These are phyloP conservation scores for Raffaelea arxii DNA, from an alignment of 2,329 filamentous ascomycete genomes.

Conservation along the genomic window DNA sequence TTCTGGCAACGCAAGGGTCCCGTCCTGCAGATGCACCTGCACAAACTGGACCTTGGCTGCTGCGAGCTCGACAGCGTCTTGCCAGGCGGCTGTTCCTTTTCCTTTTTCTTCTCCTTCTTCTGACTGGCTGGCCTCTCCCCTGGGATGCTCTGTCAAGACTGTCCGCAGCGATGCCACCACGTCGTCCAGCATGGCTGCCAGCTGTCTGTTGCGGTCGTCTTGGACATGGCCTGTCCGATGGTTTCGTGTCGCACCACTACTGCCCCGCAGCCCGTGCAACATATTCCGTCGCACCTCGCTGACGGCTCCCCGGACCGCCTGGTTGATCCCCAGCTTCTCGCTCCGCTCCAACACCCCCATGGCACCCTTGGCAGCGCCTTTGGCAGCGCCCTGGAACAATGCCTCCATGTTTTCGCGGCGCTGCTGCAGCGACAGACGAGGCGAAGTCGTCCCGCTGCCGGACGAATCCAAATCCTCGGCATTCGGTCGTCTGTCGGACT, in stretches of 20 bases:
- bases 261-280: conserved; percentile 43
- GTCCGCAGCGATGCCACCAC: conserved; percentile 50
- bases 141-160: conserved; percentile 19
- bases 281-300: conserved; percentile 72
- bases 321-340: conserved; percentile 70
- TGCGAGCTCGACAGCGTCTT: conserved; percentile 47
- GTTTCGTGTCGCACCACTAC: conserved; percentile 8
- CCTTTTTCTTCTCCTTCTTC: background rate
- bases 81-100: conserved; percentile 13
- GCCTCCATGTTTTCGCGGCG: conserved; percentile 55
- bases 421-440: conserved; percentile 42
- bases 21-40: conserved; percentile 51
- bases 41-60: conserved; percentile 57
- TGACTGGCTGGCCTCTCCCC: background rate
- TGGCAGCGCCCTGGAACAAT: conserved; percentile 66
- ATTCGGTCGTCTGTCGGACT: background rate
- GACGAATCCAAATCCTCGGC: background rate
- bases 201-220: conserved; percentile 47
- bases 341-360: conserved; percentile 64
- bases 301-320: conserved; percentile 70
- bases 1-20: conserved; percentile 22
- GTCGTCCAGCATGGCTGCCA: conserved; percentile 60
- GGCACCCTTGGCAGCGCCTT: no score
- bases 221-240: background rate
- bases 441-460: conserved; percentile 20